Evolutionary conservation across 805 yeast species (phyloP).

Genomic region (Ogataea minuta): DNA sequence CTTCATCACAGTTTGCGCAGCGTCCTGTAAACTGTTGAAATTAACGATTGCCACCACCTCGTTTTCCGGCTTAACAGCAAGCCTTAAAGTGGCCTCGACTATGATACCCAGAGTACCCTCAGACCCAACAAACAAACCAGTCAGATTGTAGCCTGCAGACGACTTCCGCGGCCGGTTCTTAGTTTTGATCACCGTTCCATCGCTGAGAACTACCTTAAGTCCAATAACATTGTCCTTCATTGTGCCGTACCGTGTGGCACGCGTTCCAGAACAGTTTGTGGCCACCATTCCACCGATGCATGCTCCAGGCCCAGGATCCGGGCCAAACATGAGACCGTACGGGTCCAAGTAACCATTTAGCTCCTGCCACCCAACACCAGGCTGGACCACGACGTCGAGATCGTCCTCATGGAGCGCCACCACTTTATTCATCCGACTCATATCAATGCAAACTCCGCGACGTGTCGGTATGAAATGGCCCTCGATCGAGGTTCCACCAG

Average conservation of each 20-base stretch:
- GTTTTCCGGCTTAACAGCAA: conserved; percentile 59
- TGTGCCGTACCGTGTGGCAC: conserved; percentile 77
- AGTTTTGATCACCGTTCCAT: conserved; percentile 75
- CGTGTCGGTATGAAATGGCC: conserved; percentile 79
- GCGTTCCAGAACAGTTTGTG: conserved; percentile 78
- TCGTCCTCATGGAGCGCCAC: conserved; percentile 58
- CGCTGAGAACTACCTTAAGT: conserved; percentile 74
- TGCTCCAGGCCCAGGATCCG: conserved; percentile 81
- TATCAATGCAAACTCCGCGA: conserved; percentile 58
- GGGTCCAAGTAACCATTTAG: conserved; percentile 51
- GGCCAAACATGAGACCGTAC: conserved; percentile 62
- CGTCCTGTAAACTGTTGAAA: conserved; percentile 63
- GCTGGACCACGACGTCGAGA: conserved; percentile 70
- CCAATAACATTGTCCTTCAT: conserved; percentile 71
- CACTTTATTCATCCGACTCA: conserved; percentile 58
- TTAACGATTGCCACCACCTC: conserved; percentile 69
- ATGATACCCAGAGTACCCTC: conserved; percentile 78
- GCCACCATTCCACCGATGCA: conserved; percentile 77
- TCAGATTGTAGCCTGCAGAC: conserved; percentile 76
- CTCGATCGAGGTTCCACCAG: conserved; percentile 79
- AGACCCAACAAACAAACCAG: conserved; percentile 66
- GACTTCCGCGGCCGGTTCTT: conserved; percentile 73
- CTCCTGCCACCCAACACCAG: conserved; percentile 80
- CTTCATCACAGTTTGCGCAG: conserved; percentile 64
- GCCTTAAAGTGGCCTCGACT: conserved; percentile 68